phyloP scores from a whole-genome alignment of 2,329 filamentous ascomycete genomes.

The Septoria linicola region DNA sequence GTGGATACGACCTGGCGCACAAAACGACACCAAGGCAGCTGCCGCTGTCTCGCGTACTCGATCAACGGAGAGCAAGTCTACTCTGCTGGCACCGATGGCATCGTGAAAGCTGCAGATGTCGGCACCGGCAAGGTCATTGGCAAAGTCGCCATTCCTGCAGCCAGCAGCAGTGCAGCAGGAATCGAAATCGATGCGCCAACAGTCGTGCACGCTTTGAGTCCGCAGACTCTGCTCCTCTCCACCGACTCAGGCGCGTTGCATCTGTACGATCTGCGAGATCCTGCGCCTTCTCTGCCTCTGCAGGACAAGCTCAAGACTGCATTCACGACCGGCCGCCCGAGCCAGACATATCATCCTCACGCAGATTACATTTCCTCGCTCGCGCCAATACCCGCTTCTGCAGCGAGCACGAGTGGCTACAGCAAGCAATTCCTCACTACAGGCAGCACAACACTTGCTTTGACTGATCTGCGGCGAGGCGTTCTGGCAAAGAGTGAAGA shows the following conservation, averaged over 20 bases:
- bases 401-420: constrained; percentile 80
- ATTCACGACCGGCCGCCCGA: constrained; percentile 61
- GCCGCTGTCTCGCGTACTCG: constrained; percentile 75
- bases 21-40: constrained; percentile 89
- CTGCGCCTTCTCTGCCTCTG: constrained; percentile 47
- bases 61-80: constrained; percentile 70
- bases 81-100: constrained; percentile 61
- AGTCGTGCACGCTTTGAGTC: constrained; percentile 77
- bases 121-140: constrained; percentile 68
- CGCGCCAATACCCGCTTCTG: constrained; percentile 74
- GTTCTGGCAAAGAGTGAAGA: constrained; percentile 88
- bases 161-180: constrained; percentile 42
- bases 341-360: constrained; percentile 81
- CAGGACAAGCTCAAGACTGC: constrained; percentile 35
- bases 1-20: constrained; percentile 87
- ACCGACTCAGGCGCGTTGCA: constrained; percentile 89
- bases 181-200: constrained; percentile 68
- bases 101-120: constrained; percentile 60
- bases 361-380: constrained; percentile 90
- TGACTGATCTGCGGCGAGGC: constrained; percentile 83
- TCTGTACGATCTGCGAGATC: constrained; percentile 73
- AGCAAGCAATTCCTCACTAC: constrained; percentile 95
- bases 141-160: constrained; percentile 73
- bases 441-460: constrained; percentile 83
- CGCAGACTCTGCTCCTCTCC: constrained; percentile 81